Base-by-base conservation (phyloP, 2,329 filamentous ascomycete species). In the Diaporthe nobilis region DNA sequence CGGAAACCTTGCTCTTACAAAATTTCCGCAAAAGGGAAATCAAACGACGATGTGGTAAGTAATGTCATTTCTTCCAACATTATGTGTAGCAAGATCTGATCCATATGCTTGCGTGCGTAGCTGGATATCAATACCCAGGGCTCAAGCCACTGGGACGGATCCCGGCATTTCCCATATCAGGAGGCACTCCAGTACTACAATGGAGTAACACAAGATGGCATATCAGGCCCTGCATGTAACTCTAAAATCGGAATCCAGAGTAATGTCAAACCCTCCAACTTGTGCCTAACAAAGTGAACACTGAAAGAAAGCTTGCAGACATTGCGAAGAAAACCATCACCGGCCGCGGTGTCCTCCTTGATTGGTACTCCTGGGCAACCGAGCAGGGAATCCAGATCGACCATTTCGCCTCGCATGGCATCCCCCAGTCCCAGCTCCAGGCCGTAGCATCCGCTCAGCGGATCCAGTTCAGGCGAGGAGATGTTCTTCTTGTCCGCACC, bases 131-230 rank as follows among this genome's bases (percentile, higher is more conserved):
- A 89, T 80, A 87, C 86, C 4, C 87, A 88, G 76, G 84, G 84
- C 67, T 83, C 85, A 9, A 86, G 85, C 25, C 87, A 88, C 76
- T 88, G 87, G 87, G 87, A 88, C 81, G 86, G 87, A 6, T 86
- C 88, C 73, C 81, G 86, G 73, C 88, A 90, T 76, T 80, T 34
- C 8, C 58, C 58, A 15, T 73, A 55, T n/a, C 71, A 73, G 28
- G 28, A 57, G 7, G 42, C 47, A 9, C 22, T 39, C n/a, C 71
- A 61, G 15, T 61, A 60, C 57, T 72, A 72, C 31, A 49, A 47
- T 15, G 70, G 70, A n/a, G 13, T 57, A 4, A 61, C 39, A 20
- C 42, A 72, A 49, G 42, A 17, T 4, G 31, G 51, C 31, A 49
- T 72, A 34, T 57, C 57, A 25, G 39, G 25, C 12, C 37, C 70